These are phyloP conservation scores for Pseudogymnoascus sp. DNA, from an alignment of 2,329 filamentous ascomycete genomes.

Conservation along the genomic window DNA sequence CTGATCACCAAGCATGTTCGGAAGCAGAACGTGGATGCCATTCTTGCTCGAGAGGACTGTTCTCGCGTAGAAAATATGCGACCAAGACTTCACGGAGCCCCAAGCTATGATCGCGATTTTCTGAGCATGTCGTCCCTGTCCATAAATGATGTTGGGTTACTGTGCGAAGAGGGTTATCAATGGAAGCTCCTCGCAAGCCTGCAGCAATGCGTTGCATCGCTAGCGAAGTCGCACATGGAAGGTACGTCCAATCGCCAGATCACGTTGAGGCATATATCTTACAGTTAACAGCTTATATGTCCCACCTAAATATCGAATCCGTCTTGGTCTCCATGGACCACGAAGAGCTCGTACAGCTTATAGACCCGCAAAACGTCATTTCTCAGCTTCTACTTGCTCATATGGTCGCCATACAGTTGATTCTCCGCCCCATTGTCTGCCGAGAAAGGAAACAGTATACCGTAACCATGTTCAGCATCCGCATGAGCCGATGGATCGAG, in stretches of 20 bases:
- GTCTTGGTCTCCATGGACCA: slow-evolving; percentile 3
- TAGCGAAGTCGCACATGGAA: neutral
- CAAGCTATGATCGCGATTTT: neutral
- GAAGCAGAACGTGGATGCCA: neutral
- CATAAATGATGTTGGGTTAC: neutral
- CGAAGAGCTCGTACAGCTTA: slow-evolving; percentile 3
- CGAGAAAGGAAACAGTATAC: slow-evolving; percentile 16
- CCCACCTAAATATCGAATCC: slow-evolving; percentile 6
- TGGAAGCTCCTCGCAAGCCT: neutral
- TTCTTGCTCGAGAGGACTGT: neutral
- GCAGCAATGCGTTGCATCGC: neutral
- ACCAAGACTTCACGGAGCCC: neutral
- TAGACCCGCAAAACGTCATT: slow-evolving; percentile 11
- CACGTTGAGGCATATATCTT: neutral
- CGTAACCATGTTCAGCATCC: slow-evolving; percentile 15
- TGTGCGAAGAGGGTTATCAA: neutral
- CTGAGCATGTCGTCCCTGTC: neutral
- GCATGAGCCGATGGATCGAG: slow-evolving; percentile 16
- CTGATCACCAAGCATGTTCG: slow-evolving; percentile 42
- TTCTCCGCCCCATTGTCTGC: slow-evolving; percentile 1
- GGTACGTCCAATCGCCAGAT: neutral
- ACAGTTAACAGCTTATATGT: neutral
- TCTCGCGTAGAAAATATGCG: slow-evolving; percentile 6
- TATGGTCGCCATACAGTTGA: neutral
- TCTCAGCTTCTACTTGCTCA: slow-evolving; percentile 1